Evolutionary conservation across 1,139 yeast species (phyloP).

Genomic region (Pichia sp.): DNA sequence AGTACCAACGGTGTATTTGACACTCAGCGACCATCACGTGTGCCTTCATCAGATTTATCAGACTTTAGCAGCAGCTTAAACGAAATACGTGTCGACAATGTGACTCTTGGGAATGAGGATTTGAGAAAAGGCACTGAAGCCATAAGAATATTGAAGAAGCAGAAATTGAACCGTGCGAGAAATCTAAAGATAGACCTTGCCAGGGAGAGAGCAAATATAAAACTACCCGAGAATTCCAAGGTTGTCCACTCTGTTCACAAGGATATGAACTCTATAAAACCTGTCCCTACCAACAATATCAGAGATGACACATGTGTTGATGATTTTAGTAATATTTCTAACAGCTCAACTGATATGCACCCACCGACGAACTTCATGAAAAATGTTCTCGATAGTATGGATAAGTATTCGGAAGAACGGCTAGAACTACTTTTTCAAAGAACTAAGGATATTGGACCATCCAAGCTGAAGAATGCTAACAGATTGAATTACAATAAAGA

Average conservation of each 20-base stretch:
- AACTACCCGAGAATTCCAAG: no score
- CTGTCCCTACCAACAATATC: no score
- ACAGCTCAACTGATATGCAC: constrained; percentile 2
- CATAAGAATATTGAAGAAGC: no score
- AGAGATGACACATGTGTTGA: no score
- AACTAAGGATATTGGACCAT: constrained; percentile 18
- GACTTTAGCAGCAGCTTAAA: constrained; percentile 3
- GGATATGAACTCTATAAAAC: no score
- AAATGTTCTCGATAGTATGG: constrained; percentile 3
- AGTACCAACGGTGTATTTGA: not conserved
- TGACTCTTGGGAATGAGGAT: no score
- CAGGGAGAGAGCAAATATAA: no score
- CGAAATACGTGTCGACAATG: constrained; percentile 1
- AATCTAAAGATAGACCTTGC: no score
- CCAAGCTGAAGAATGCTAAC: constrained; percentile 44
- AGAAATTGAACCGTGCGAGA: no score
- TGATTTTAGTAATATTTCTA: no score
- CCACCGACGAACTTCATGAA: constrained; percentile 2
- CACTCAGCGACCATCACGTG: not conserved
- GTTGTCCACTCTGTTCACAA: no score
- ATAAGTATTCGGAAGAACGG: constrained; percentile 11
- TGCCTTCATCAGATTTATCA: constrained; percentile 1
- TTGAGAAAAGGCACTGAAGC: no score
- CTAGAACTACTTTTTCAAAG: constrained; percentile 18
- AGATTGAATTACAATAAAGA: constrained; percentile 40